Base-by-base conservation (phyloP, 805 yeast species). In the Trichomonascus vanleenenianus region DNA sequence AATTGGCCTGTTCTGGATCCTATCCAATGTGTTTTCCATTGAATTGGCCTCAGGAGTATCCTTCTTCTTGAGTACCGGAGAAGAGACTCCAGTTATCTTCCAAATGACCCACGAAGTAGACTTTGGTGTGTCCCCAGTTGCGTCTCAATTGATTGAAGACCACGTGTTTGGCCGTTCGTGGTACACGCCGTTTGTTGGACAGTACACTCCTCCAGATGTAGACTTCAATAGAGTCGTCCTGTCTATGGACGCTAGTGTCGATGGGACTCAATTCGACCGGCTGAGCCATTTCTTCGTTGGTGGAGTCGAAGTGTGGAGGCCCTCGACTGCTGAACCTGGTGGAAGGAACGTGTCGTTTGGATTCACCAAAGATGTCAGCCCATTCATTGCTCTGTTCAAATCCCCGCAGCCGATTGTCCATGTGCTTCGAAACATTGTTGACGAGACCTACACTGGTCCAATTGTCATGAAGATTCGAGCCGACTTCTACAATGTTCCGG, bases 281-380 rank as follows among this genome's bases (percentile, higher is more conserved):
- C 53, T 67, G 47, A 65, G 58, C n/a, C 65, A 64, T 42, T 40
- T 67, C 9, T 65, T 59, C 41, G 20, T 66, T 8, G 66, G 61
- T 14, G 85, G 80, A 30, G 68, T 73, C 12, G 84, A 84, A 51
- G 66, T 86, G 34, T 86, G 95, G 95, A 75, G 95, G 62, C 79
- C 86, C 1, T 81, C 91, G 2, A 87, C 95, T 2, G 79, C 84
- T 12, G 95, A 86, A 62, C 95, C 95, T 1, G 46, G 54, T 19
- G 20, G 39, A 19, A 41, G 43, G 10, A 42, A 45, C 38, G 45
- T 48, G 3, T 38, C 47, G 20, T 74, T 68, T 51, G 75, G 83
- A 20, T 64, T 73, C 45, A 66, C 72, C 27, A 85, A 83, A 58
- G 95, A 87, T 58, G 73, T 85, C 1, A 71, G 88, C 2, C 59